Evolutionary conservation across 2,329 filamentous ascomycete species (phyloP).

Genomic region (Fusarium domesticum): DNA sequence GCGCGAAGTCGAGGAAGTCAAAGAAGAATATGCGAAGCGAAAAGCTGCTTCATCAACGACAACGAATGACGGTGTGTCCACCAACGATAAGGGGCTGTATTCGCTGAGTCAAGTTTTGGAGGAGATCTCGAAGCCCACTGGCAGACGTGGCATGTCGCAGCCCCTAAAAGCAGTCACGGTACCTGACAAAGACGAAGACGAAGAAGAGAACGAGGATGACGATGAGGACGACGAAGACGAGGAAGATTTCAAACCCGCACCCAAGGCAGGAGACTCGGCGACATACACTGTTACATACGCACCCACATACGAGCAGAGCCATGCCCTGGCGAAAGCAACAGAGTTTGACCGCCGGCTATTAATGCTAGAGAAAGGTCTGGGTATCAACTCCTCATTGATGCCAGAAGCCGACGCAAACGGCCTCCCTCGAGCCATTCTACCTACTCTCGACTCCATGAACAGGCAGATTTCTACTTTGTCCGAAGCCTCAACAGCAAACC

Average conservation of each 20-base stretch:
- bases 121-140: constrained; percentile 48
- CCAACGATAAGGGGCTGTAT: constrained; percentile 43
- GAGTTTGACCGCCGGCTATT: constrained; percentile 83
- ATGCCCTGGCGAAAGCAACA: constrained; percentile 74
- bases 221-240: not conserved
- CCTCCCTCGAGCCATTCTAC: constrained; percentile 68
- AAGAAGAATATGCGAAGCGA: constrained; percentile 57
- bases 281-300: constrained; percentile 66
- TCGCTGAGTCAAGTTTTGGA: constrained; percentile 72
- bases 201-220: not conserved
- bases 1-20: constrained; percentile 76
- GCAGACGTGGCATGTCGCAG: constrained; percentile 10
- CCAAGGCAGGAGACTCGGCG: constrained; percentile 32
- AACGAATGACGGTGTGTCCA: constrained; percentile 47
- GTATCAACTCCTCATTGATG: constrained; percentile 68
- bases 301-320: constrained; percentile 62
- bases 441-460: constrained; percentile 76
- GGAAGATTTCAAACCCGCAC: constrained; percentile 9
- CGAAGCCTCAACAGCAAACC: constrained; percentile 66
- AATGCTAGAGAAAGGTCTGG: constrained; percentile 75
- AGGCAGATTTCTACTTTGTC: constrained; percentile 75
- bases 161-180: constrained; percentile 8
- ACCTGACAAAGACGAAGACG: constrained; percentile 12
- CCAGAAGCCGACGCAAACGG: constrained; percentile 58
- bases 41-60: constrained; percentile 46